Evolutionary conservation across 164 flowering plant species (phyloP).

Genomic region (Magnolia kwangsiensis): DNA sequence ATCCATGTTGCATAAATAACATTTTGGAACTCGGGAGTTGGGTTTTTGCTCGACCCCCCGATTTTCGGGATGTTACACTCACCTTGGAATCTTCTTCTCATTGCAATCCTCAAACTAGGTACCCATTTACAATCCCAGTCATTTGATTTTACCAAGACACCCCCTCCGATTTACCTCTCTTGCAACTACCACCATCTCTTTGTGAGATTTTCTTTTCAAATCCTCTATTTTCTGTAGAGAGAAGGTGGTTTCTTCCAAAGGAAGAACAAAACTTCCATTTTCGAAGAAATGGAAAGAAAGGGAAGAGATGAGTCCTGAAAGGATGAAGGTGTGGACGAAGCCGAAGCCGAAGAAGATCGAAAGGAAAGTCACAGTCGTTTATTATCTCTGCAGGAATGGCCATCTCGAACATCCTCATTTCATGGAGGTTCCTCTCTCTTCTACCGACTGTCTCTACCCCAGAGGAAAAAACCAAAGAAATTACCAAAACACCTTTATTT

Average conservation of each 20-base stretch:
- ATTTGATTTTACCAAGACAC: too few species aligned
- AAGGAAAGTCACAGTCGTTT: slow-evolving; percentile 69
- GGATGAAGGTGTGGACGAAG: slow-evolving; percentile 39
- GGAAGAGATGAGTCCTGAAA: slow-evolving; percentile 28
- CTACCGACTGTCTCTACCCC: slow-evolving; percentile 67
- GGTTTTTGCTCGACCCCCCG: too few species aligned
- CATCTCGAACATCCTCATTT: slow-evolving; percentile 95
- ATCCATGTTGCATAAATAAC: too few species aligned
- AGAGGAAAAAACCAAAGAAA: slow-evolving; percentile 35
- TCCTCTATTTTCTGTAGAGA: background rate
- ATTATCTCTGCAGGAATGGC: slow-evolving; percentile 77
- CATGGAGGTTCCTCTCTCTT: slow-evolving; percentile 83
- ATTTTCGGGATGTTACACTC: too few species aligned
- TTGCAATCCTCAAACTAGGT: background rate
- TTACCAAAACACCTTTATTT: background rate
- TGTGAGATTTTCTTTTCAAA: background rate
- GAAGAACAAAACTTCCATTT: slow-evolving; percentile 22
- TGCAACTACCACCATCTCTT: background rate
- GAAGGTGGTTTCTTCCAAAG: slow-evolving; percentile 35
- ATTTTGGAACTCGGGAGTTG: too few species aligned
- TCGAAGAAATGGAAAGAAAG: slow-evolving; percentile 22
- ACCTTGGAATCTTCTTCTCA: background rate
- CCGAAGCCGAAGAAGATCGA: slow-evolving; percentile 26
- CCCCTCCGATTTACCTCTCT: background rate
- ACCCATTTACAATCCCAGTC: background rate